Conservation (phyloP, 208 protist species). For the Trypanosoma scelopori region DNA sequence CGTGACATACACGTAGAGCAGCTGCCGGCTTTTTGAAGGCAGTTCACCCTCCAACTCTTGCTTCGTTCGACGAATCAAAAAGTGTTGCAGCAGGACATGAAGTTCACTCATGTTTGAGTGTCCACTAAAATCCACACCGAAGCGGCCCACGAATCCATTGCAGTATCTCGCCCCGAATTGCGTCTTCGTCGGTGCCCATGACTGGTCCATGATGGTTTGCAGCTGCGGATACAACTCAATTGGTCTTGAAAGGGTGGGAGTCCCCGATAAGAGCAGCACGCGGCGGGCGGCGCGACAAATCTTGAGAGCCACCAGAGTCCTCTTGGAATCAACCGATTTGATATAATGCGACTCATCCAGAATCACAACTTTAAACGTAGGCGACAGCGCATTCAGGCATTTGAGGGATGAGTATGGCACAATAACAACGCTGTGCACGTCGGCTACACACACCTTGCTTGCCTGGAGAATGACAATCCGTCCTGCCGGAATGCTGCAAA, state of each 20-base stretch:
- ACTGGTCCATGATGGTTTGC: slow-evolving; percentile 63
- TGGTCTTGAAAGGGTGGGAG: slow-evolving; percentile 91
- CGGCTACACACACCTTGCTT: slow-evolving; percentile 35
- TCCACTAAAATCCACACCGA: slow-evolving; percentile 68
- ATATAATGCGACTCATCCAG: slow-evolving; percentile 96
- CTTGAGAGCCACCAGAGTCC: slow-evolving; percentile 77
- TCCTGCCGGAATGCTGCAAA: slow-evolving; percentile 72
- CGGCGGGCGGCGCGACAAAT: slow-evolving; percentile 71
- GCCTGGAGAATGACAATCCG: slow-evolving; percentile 76
- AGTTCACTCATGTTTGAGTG: slow-evolving; percentile 91
- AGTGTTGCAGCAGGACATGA: slow-evolving; percentile 83
- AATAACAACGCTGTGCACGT: slow-evolving; percentile 71
- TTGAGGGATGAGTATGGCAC: slow-evolving; percentile 84
- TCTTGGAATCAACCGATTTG: slow-evolving; percentile 84
- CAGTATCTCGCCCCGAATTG: slow-evolving; percentile 95
- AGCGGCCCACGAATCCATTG: slow-evolving; percentile 76
- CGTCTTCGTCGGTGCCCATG: slow-evolving; percentile 47
- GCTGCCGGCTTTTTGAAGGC: slow-evolving; percentile 83
- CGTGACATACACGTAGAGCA: slow-evolving; percentile 85
- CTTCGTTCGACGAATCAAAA: slow-evolving; percentile 95
- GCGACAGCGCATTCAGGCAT: slow-evolving; percentile 39
- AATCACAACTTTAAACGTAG: slow-evolving; percentile 88
- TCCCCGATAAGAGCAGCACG: slow-evolving; percentile 93
- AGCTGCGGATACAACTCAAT: slow-evolving; percentile 96
- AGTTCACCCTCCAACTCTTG: slow-evolving; percentile 85